phyloP scores from a whole-genome alignment of 345 rosid species.

The Eutrema yunnanense region DNA sequence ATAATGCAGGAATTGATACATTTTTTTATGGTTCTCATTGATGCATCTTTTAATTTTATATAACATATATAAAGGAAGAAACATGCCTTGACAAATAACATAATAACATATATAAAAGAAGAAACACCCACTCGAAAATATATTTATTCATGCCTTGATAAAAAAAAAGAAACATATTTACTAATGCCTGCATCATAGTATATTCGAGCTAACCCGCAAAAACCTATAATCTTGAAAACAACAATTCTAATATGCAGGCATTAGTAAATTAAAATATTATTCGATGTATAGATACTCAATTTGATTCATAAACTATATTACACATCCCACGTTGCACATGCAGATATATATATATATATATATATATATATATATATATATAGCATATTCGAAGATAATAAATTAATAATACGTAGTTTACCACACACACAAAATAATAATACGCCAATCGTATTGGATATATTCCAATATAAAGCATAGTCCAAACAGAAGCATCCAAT shows the following conservation, averaged over 20 bases:
- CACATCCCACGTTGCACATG: slow-evolving; percentile 26
- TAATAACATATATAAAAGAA: no score
- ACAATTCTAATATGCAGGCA: no score
- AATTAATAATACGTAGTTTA: no score
- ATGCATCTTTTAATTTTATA: no score
- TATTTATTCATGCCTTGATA: background rate
- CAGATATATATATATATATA: background rate
- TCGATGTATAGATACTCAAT: background rate
- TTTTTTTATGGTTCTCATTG: no score
- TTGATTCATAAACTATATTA: background rate
- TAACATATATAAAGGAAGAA: no score
- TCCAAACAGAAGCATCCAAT: slow-evolving; percentile 27
- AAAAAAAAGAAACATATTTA: background rate
- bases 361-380: background rate
- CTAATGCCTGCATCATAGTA: background rate
- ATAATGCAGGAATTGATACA: no score
- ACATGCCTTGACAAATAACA: background rate
- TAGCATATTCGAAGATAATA: background rate
- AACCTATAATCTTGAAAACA: no score
- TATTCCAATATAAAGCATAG: slow-evolving; percentile 15
- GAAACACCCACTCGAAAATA: background rate
- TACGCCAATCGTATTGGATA: slow-evolving; percentile 15
- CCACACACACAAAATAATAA: background rate
- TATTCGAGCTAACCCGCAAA: no score
- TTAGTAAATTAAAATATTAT: no score